phyloP scores from a whole-genome alignment of 2,329 filamentous ascomycete genomes.

The Pseudocercospora fuligena region DNA sequence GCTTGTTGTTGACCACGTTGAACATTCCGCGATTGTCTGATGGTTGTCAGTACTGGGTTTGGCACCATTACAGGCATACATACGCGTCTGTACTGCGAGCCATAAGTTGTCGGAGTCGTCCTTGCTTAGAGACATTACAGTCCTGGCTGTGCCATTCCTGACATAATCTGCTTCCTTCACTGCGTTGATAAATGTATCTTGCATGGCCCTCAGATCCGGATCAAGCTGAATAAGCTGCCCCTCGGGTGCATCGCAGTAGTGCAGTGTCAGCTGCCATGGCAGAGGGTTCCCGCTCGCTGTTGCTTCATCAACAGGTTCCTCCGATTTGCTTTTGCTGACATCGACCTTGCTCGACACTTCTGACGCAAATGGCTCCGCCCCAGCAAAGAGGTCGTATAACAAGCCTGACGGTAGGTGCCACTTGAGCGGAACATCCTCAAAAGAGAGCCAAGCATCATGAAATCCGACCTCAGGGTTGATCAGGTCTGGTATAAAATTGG shows the following conservation, averaged over 20 bases:
- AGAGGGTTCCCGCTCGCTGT: conserved; percentile 39
- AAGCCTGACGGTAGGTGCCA: conserved; percentile 74
- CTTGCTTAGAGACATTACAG: conserved; percentile 87
- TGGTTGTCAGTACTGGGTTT: conserved; percentile 12
- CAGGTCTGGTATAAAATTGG: conserved; percentile 64
- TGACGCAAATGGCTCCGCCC: conserved; percentile 53
- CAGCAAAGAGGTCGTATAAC: conserved; percentile 71
- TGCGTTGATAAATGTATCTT: conserved; percentile 70
- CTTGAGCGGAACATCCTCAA: conserved; percentile 70
- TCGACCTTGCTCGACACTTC: conserved; percentile 18
- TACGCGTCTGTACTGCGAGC: conserved; percentile 76
- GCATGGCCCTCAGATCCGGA: conserved; percentile 58
- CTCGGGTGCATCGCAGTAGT: conserved; percentile 63
- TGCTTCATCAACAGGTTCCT: conserved; percentile 17
- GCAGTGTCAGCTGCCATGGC: conserved; percentile 68
- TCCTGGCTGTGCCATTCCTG: conserved; percentile 83
- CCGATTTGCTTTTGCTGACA: conserved; percentile 5
- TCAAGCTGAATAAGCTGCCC: conserved; percentile 65
- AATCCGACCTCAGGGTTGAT: conserved; percentile 61
- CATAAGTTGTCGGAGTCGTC: conserved; percentile 82
- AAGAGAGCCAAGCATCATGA: conserved; percentile 67
- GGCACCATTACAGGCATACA: conserved; percentile 31
- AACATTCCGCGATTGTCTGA: conserved; percentile 75
- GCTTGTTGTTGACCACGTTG: conserved; percentile 72
- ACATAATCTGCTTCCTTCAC: conserved; percentile 85